These are phyloP conservation scores for Ormosia semicastrata DNA, from an alignment of 306 rosid genomes.

Conservation along the genomic window DNA sequence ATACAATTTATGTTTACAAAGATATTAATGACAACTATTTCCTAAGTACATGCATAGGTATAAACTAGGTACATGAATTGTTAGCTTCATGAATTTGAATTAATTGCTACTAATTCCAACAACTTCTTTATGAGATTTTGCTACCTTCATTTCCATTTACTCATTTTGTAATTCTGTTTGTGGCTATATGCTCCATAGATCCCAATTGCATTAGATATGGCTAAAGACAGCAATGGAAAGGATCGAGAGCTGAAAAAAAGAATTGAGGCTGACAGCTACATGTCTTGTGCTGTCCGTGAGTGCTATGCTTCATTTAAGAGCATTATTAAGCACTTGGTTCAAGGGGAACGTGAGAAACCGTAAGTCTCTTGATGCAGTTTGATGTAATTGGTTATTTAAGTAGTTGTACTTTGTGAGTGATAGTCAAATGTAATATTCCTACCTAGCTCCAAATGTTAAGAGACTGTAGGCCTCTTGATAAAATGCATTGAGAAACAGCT, in stretches of 20 bases:
- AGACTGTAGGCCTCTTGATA: background rate
- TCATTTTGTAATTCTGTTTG: slow-evolving; percentile 14
- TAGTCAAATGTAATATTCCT: background rate
- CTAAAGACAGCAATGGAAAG: slow-evolving; percentile 99
- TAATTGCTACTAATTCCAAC: no score
- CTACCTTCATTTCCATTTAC: background rate
- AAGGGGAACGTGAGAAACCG: slow-evolving; percentile 70
- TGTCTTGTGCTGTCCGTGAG: slow-evolving; percentile 96
- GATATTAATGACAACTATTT: no score
- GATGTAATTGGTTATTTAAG: slow-evolving; percentile 14
- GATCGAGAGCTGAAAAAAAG: slow-evolving; percentile 86
- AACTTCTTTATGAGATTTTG: slow-evolving; percentile 4
- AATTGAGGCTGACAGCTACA: slow-evolving; percentile 68
- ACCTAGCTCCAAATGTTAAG: background rate
- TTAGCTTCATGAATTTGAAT: no score
- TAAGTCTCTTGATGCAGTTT: slow-evolving; percentile 43
- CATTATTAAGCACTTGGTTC: slow-evolving; percentile 76
- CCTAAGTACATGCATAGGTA: no score
- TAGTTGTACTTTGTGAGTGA: background rate
- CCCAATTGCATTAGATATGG: slow-evolving; percentile 99
- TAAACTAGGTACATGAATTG: no score
- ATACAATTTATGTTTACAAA: no score
- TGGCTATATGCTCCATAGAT: slow-evolving; percentile 52
- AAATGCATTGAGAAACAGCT: background rate
- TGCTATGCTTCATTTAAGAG: slow-evolving; percentile 93